These are phyloP conservation scores for Adenanthera pavonina DNA, from an alignment of 306 rosid species.

Conservation along the genomic window DNA sequence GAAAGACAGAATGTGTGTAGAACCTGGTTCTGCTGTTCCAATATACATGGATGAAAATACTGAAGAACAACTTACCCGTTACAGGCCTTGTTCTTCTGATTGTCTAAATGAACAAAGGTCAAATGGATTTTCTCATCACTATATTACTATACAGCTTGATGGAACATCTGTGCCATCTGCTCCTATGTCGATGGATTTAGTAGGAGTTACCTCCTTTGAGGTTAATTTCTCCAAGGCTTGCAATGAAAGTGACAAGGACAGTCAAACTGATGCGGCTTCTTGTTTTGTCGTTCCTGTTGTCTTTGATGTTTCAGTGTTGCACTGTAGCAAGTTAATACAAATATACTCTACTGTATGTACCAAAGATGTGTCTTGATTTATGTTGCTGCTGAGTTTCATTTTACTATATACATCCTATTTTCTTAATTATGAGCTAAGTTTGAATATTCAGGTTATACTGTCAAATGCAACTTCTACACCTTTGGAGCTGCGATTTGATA, in stretches of 20 bases:
- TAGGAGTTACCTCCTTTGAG: conserved; percentile 87
- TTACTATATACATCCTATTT: conserved; percentile 14
- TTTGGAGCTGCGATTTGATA: conserved; percentile 93
- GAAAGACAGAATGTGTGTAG: conserved; percentile 60
- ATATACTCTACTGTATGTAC: conserved; percentile 86
- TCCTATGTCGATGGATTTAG: conserved; percentile 96
- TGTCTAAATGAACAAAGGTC: conserved; percentile 65
- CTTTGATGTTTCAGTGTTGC: conserved; percentile 86
- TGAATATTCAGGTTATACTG: conserved; percentile 76
- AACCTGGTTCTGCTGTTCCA: conserved; percentile 81
- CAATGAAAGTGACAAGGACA: conserved; percentile 46
- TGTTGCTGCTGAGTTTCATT: conserved; percentile 15
- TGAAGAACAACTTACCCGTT: conserved; percentile 64
- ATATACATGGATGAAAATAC: conserved; percentile 70
- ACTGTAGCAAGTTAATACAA: conserved; percentile 81
- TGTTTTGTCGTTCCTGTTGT: conserved; percentile 89
- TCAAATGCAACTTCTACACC: conserved; percentile 77
- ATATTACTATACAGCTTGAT: conserved; percentile 81
- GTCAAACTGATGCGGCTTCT: conserved; percentile 41
- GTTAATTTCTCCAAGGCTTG: conserved; percentile 75
- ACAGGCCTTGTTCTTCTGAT: conserved; percentile 73
- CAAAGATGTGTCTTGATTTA: conserved; percentile 30
- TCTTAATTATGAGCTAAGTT: conserved; percentile 25
- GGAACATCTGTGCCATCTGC: conserved; percentile 74
- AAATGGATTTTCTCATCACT: conserved; percentile 75